These are phyloP conservation scores for Alnus glutinosa DNA, from an alignment of 306 rosid species.

Conservation along the genomic window DNA sequence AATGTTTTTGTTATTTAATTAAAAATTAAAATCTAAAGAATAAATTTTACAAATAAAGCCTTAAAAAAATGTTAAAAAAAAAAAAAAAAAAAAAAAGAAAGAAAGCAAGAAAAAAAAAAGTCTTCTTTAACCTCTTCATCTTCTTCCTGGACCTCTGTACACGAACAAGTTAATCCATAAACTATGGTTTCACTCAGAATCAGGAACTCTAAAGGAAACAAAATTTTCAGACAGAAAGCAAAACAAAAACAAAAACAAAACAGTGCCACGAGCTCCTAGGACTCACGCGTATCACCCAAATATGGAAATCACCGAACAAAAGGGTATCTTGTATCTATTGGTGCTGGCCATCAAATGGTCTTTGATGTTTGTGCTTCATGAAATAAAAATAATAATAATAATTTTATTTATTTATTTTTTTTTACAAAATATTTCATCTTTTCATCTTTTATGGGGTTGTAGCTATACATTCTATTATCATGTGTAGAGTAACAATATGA, in stretches of 20 bases:
- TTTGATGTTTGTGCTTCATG: conserved; percentile 1
- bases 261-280: conserved; percentile 38
- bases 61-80: no score
- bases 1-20: no score
- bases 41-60: no score
- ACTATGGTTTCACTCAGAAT: conserved; percentile 25
- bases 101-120: no score
- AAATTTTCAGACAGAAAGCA: background rate
- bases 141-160: conserved; percentile 18
- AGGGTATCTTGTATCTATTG: conserved; percentile 38
- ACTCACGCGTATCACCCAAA: conserved; percentile 41
- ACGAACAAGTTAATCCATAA: conserved; percentile 28
- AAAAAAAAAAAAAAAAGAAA: no score
- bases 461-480: no score
- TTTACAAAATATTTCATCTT: no score
- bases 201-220: conserved; percentile 15
- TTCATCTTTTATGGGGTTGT: no score
- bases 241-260: conserved; percentile 29
- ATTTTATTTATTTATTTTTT: no score
- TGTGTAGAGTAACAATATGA: no score
- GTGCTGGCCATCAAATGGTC: conserved; percentile 37
- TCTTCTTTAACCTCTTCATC: no score
- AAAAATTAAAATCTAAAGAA: no score
- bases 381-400: background rate
- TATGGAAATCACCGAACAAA: conserved; percentile 40